Base-by-base conservation (phyloP, 2,329 filamentous ascomycete genomes). In the Tolypocladium nubicola region DNA sequence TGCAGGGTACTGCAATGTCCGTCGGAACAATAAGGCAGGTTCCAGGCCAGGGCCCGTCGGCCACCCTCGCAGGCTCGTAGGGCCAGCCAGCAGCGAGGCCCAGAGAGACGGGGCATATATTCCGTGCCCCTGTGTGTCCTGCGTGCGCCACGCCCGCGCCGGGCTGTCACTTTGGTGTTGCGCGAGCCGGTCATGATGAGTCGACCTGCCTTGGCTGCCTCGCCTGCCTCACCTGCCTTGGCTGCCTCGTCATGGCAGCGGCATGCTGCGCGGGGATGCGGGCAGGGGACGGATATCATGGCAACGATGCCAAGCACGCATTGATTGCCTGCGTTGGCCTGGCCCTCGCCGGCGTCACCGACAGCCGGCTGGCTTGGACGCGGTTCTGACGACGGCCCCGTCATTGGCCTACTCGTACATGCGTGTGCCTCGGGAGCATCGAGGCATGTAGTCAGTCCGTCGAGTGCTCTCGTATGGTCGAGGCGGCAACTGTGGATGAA, bases 1-100 rank as follows among this genome's bases (percentile, higher is more conserved):
- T 53, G 52, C 52, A 53, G 52, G 52, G 52, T 38, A 38, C 23
- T 53, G 52, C 52, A 53, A 53, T 53, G 52, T 53, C 52, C 52
- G 52, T 53, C 52, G 52, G 52, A 53, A 53, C 52, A 40, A 53
- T 39, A 35, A 30, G 43, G 11, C 14, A 26, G 8, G 41, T 21
- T 26, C 21, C n/a, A 26, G 21, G 41, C 21, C 41, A 9, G 38
- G 6, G 10, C 41, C 11, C 21, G 11, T 23, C 41, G 5, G 41
- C 37, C 41, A 43, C 41, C 41, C 41, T 43, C 41, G n/a, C 40
- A 9, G 19, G 40, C 40, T 43, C 21, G 43, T 30, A 49, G 45
- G 45, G 26, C 16, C 45, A 30, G 30, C 43, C 43, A 30, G 13
- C 43, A 30, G 4, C 16, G 43, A 47, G 8, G 43, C 23, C 43